Evolutionary conservation across 2,329 filamentous ascomycete genomes (phyloP), one percentile per base, ranked within the genome.

Genomic region (Ceratocystis smalleyi): DNA sequence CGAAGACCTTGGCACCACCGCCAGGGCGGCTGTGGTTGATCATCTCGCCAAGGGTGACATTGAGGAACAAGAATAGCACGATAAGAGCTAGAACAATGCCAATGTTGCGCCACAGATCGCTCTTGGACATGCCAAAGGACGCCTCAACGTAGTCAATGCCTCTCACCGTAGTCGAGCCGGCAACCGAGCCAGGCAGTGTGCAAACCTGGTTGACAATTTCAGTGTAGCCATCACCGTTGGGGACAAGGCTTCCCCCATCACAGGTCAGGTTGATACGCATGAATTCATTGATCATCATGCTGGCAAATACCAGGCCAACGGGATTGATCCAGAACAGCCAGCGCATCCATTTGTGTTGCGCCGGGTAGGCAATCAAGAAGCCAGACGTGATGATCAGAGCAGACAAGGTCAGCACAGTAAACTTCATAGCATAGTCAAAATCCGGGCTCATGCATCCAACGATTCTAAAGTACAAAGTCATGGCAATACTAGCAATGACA

Each of bases 241-340:
- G 90, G 22, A 95, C 78, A 3, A 95, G 75, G 0, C 83, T 88
- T 55, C 81, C 78, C 1, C 77, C 77, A 0, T 81, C 82, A 70
- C 91, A 96, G 0, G 80, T 83, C 71, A 95, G 77, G 32, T 85
- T 79, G 51, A 88, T 77, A 10, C 81, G 75, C 43, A 80, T 79
- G 70, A 96, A 95, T 71, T 96, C 91, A 70, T 95, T 96, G 70
- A 88, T 83, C 88, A 95, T 94, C 74, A 96, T 74, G 1, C 84
- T 78, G 10, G 85, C 81, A 71, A 96, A 95, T 0, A 84, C 83
- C 1, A 94, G 79, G 57, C 88, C 89, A 0, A 91, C 76, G 0
- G 85, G 79, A 67, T 91, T 90, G 72, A 91, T 77, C 77, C 85
- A 92, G 75, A 84, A 89, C 67, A 92, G 84, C 89, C 89, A 94